Conservation (phyloP, 306 rosid species). For the Quercus variabilis region DNA sequence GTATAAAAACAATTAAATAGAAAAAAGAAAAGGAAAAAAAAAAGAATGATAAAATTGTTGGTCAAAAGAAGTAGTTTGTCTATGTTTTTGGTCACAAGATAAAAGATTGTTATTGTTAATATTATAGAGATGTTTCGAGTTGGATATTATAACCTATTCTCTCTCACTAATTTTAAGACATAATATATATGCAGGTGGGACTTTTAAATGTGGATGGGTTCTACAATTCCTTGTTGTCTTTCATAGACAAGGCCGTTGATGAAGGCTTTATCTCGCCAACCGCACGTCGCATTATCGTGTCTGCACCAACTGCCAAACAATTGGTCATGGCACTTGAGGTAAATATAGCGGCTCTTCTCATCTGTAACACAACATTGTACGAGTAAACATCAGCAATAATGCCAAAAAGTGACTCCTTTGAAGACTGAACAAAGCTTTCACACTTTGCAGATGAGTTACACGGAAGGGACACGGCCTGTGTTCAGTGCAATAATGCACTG, state of each 20-base stretch:
- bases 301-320: conserved; percentile 89
- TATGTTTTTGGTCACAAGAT: conserved; percentile 5
- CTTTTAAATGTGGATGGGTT: conserved; percentile 95
- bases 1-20: background rate
- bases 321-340: conserved; percentile 92
- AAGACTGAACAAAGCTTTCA: too few species aligned
- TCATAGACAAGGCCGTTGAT: conserved; percentile 96
- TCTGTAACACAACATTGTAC: background rate
- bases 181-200: conserved; percentile 68
- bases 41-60: conserved; percentile 27
- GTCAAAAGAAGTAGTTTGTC: conserved; percentile 32
- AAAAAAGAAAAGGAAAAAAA: conserved; percentile 8
- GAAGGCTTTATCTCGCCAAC: conserved; percentile 95
- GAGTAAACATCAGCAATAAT: background rate
- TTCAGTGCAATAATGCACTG: too few species aligned
- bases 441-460: too few species aligned
- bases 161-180: background rate
- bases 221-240: conserved; percentile 82
- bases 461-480: too few species aligned
- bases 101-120: background rate
- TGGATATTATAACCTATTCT: conserved; percentile 1
- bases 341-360: background rate
- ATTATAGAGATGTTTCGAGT: background rate
- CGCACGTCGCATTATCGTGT: conserved; percentile 97
- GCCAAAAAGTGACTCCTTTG: background rate